Conservation (phyloP, 1,284 basidiomycete genomes). For the Tremellales sp. region DNA sequence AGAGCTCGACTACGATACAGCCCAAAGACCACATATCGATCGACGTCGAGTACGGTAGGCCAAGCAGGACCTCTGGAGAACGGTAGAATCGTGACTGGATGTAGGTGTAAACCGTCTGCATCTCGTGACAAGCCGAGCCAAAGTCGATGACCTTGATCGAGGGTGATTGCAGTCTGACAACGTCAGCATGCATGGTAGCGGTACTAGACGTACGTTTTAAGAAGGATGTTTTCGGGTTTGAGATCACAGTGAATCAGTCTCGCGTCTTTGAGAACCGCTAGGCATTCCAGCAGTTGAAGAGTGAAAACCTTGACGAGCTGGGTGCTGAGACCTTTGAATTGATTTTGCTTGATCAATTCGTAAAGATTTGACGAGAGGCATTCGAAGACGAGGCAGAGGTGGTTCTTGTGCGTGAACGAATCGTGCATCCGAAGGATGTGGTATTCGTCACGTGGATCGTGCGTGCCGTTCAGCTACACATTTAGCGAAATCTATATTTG, state of each 20-base stretch:
- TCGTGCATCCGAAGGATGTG: constrained; percentile 94
- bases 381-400: constrained; percentile 97
- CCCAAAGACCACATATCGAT: constrained; percentile 99
- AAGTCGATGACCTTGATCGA: constrained; percentile 99
- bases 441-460: constrained; percentile 90
- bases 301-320: constrained; percentile 98
- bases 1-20: constrained; percentile 97
- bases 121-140: constrained; percentile 96
- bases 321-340: constrained; percentile 94
- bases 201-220: constrained; percentile 71
- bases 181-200: constrained; percentile 3
- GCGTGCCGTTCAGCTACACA: constrained; percentile 77
- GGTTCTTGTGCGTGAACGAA: constrained; percentile 94
- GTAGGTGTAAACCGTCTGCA: constrained; percentile 98
- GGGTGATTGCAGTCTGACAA: constrained; percentile 80
- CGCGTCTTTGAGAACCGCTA: constrained; percentile 90
- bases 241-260: constrained; percentile 96
- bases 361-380: constrained; percentile 95
- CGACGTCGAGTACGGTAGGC: constrained; percentile 86
- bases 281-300: constrained; percentile 85
- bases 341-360: constrained; percentile 99
- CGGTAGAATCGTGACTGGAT: constrained; percentile 99
- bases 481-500: neutral
- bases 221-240: constrained; percentile 92
- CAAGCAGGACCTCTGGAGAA: constrained; percentile 93